These are phyloP conservation scores for Cladophialophora immunda DNA, from an alignment of 2,329 filamentous ascomycete species.

Conservation along the genomic window DNA sequence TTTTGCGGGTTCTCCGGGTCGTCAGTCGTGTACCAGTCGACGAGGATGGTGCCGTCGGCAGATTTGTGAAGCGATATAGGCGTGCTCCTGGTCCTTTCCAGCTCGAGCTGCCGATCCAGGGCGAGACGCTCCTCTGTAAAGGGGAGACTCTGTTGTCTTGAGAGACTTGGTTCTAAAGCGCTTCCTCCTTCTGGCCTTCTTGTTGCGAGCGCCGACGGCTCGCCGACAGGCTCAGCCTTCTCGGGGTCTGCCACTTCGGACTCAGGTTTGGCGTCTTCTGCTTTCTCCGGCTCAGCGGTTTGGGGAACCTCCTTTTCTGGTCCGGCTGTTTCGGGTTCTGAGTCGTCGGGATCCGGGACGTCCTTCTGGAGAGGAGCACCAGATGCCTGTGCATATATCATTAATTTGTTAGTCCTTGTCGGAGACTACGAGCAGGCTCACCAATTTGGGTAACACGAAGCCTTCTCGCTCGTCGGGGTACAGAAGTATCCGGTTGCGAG, in stretches of 20 bases:
- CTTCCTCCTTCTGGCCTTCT: background rate
- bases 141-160: constrained; percentile 12
- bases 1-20: constrained; percentile 43
- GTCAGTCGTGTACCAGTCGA: constrained; percentile 39
- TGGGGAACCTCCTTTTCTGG: background rate
- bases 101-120: constrained; percentile 42
- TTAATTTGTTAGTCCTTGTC: background rate
- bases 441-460: constrained; percentile 40
- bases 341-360: background rate
- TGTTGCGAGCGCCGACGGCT: background rate
- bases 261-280: background rate
- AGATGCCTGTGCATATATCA: background rate
- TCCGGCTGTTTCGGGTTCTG: background rate
- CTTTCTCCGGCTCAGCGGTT: background rate
- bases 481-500: constrained; percentile 52
- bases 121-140: constrained; percentile 45
- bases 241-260: background rate
- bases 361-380: constrained; percentile 1
- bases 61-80: constrained; percentile 45
- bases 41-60: constrained; percentile 43
- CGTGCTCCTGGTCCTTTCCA: constrained; percentile 42
- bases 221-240: background rate
- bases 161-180: background rate
- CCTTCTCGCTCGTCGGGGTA: constrained; percentile 54
- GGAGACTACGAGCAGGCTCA: constrained; percentile 13